Percentiles rank a stretch among this genome's conserved stretches.
phyloP scores from a whole-genome alignment of 1,284 basidiomycete genomes.

The Schizophyllum commune region DNA sequence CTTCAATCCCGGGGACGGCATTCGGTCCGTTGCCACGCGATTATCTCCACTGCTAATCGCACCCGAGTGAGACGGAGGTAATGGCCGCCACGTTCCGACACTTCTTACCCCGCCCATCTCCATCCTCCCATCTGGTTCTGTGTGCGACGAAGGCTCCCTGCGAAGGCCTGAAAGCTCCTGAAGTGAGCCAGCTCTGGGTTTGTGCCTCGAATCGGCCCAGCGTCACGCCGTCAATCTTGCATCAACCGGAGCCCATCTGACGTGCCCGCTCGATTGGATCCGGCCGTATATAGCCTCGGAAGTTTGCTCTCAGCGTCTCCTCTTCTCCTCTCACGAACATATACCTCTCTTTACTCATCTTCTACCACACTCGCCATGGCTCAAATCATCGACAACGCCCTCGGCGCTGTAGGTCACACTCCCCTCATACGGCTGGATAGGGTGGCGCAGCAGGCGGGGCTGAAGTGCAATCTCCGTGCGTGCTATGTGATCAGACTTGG shows the following conservation, averaged over 20 bases:
- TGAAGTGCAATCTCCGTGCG: slow-evolving; percentile 89
- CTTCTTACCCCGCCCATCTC: no score
- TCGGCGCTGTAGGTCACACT: slow-evolving; percentile 85
- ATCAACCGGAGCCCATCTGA: not conserved
- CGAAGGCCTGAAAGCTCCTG: no score
- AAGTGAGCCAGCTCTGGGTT: no score
- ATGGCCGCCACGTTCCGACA: no score
- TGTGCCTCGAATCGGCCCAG: not conserved
- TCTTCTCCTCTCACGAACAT: not conserved
- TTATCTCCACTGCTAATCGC: no score
- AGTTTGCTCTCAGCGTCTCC: not conserved
- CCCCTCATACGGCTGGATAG: slow-evolving; percentile 85
- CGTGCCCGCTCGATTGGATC: not conserved
- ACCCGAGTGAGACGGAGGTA: no score
- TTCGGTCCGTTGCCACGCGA: no score
- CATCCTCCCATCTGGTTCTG: no score
- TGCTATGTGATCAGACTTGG: slow-evolving; percentile 8
- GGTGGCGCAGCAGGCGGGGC: slow-evolving; percentile 64
- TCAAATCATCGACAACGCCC: slow-evolving; percentile 65
- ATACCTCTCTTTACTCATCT: not conserved
- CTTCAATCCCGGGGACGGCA: no score
- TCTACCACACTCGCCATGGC: not conserved
- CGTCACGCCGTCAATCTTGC: not conserved
- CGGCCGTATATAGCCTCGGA: not conserved
- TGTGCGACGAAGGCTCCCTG: no score